Evolutionary conservation across 306 rosid species (phyloP).

Genomic region (Quercus engelmannii): DNA sequence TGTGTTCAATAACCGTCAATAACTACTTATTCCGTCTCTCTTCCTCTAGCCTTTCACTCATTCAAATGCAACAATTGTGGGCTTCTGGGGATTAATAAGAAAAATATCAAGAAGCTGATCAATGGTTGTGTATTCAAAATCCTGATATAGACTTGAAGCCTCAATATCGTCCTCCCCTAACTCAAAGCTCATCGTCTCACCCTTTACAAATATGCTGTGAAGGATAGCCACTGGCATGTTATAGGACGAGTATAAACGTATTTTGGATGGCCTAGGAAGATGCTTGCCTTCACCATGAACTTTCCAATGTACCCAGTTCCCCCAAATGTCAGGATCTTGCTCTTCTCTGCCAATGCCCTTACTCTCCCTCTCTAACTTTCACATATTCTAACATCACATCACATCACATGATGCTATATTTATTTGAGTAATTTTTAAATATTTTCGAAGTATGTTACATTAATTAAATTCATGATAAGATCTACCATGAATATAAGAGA

Average conservation of each 20-base stretch:
- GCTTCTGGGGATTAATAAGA: slow-evolving; percentile 27
- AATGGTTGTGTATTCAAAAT: slow-evolving; percentile 23
- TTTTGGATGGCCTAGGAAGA: slow-evolving; percentile 31
- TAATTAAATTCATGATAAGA: no score
- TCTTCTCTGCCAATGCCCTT: slow-evolving; percentile 9
- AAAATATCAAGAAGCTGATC: slow-evolving; percentile 40
- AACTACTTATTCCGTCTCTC: no score
- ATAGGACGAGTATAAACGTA: slow-evolving; percentile 28
- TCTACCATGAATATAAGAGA: no score
- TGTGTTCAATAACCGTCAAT: no score
- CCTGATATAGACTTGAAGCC: slow-evolving; percentile 36
- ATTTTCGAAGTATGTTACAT: no score
- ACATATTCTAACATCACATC: no score
- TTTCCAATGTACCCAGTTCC: slow-evolving; percentile 48
- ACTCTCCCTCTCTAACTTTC: no score
- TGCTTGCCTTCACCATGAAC: slow-evolving; percentile 40
- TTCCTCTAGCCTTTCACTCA: neutral
- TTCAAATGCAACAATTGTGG: slow-evolving; percentile 34
- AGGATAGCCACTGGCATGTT: slow-evolving; percentile 32
- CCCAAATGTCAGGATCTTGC: slow-evolving; percentile 32
- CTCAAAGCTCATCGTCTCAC: slow-evolving; percentile 29
- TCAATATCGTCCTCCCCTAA: slow-evolving; percentile 27
- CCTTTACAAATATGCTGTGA: slow-evolving; percentile 32
- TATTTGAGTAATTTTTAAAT: no score
- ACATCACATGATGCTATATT: no score